Percentiles rank a stretch among this genome's conserved stretches.
Evolutionary conservation across 2,329 filamentous ascomycete genomes (phyloP).

Genomic region (Penicillium sp.): DNA sequence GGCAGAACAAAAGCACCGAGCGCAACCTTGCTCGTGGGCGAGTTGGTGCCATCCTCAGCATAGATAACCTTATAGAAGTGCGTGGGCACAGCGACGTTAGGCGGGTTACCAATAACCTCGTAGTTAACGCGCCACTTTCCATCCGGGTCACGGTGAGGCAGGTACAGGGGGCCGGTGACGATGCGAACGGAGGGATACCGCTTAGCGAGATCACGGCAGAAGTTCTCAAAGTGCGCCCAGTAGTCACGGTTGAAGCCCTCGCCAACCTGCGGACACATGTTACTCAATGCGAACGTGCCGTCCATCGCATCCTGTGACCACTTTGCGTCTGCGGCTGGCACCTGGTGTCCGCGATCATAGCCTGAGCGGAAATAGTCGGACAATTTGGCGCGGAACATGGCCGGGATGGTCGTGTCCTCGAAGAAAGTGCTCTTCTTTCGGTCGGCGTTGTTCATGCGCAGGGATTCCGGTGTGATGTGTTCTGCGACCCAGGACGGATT

Average conservation of each 20-base stretch:
- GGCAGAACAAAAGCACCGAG: constrained; percentile 93
- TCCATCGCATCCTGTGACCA: constrained; percentile 95
- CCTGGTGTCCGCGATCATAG: constrained; percentile 95
- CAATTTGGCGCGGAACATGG: constrained; percentile 82
- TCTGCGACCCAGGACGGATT: constrained; percentile 96
- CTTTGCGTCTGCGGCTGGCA: constrained; percentile 92
- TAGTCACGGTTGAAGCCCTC: constrained; percentile 99
- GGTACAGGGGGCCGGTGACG: constrained; percentile 89
- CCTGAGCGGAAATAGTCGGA: constrained; percentile 94
- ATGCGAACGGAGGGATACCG: constrained; percentile 84
- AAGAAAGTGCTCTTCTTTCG: constrained; percentile 78
- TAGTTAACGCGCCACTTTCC: constrained; percentile 95
- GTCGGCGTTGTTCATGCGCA: constrained; percentile 72
- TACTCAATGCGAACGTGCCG: constrained; percentile 85
- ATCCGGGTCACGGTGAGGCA: constrained; percentile 81
- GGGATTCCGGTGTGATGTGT: constrained; percentile 88
- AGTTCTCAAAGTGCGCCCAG: constrained; percentile 98
- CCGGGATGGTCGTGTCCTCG: constrained; percentile 76
- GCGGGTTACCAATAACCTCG: constrained; percentile 91
- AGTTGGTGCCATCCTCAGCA: constrained; percentile 71
- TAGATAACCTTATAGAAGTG: constrained; percentile 99
- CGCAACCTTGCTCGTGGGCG: constrained; percentile 68
- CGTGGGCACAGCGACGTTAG: constrained; percentile 91
- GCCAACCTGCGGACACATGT: constrained; percentile 98
- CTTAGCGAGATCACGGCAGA: constrained; percentile 77